Percentiles rank a stretch among this genome's conserved stretches.
Conservation (phyloP, 306 rosid genomes). For the Mucuna pruriens region DNA sequence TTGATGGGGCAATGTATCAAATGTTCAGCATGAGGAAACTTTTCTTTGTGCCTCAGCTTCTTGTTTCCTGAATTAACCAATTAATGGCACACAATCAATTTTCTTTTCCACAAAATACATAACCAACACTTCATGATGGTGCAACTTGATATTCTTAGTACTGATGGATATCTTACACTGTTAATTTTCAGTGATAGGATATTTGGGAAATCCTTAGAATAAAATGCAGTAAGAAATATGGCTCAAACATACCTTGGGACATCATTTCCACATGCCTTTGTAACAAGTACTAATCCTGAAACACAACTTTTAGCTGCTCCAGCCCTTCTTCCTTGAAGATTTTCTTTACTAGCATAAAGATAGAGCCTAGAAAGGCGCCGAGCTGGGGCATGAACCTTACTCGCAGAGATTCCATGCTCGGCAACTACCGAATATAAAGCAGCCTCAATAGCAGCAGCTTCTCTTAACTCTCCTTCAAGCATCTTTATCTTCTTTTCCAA, state of each 20-base stretch:
- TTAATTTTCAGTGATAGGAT: conserved; percentile 2
- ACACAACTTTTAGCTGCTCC: conserved; percentile 78
- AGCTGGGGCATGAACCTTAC: conserved; percentile 88
- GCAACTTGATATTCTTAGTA: not conserved
- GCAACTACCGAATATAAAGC: conserved; percentile 81
- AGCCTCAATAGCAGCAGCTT: conserved; percentile 87
- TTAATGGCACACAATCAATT: not conserved
- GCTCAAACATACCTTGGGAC: conserved; percentile 71
- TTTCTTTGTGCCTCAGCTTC: not conserved
- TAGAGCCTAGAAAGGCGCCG: conserved; percentile 85
- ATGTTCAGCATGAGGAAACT: not conserved
- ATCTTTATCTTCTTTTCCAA: conserved; percentile 68
- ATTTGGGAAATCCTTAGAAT: not conserved
- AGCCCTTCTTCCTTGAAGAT: conserved; percentile 56
- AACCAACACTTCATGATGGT: not conserved
- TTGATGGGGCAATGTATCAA: not conserved
- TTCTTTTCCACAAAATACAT: not conserved
- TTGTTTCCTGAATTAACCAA: not conserved
- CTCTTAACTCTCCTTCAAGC: conserved; percentile 90
- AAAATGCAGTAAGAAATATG: not conserved
- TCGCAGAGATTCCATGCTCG: conserved; percentile 83
- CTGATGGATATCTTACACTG: conserved; percentile 4
- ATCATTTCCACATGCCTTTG: conserved; percentile 93
- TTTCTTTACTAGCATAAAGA: conserved; percentile 75
- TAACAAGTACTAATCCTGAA: conserved; percentile 78